Evolutionary conservation across 495 filamentous ascomycete species (phyloP).

Genomic region (Lasiosphaeris hirsuta): DNA sequence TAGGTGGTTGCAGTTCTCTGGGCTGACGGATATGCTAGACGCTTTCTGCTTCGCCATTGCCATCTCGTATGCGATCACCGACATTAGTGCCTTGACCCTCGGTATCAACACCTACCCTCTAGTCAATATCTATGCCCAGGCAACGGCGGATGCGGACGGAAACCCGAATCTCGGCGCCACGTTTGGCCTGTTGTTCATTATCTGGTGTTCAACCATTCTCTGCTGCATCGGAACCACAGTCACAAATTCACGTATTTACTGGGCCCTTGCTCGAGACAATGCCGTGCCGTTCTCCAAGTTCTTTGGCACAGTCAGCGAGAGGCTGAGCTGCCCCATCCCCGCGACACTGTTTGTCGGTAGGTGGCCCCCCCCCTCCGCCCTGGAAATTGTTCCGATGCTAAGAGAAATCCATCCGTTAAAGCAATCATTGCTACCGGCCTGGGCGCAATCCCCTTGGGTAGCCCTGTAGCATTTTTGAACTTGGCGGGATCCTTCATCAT

Average conservation of each 20-base stretch:
- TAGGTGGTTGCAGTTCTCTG: too few species aligned
- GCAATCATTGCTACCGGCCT: slow-evolving; percentile 59
- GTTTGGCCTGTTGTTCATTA: slow-evolving; percentile 66
- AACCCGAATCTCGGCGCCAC: slow-evolving; percentile 44
- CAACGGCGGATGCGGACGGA: slow-evolving; percentile 51
- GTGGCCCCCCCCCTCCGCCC: not conserved
- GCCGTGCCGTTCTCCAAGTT: slow-evolving; percentile 52
- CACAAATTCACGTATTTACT: slow-evolving; percentile 79
- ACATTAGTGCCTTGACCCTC: slow-evolving; percentile 57
- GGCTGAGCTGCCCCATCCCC: slow-evolving; percentile 61
- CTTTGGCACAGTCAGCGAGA: slow-evolving; percentile 48
- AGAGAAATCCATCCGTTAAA: not conserved
- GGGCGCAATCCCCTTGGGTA: slow-evolving; percentile 72
- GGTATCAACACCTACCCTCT: slow-evolving; percentile 64
- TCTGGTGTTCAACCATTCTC: slow-evolving; percentile 61
- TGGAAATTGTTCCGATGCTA: not conserved
- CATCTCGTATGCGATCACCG: slow-evolving; percentile 67
- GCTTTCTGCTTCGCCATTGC: slow-evolving; percentile 73
- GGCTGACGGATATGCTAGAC: slow-evolving; percentile 14
- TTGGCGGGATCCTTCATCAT: slow-evolving; percentile 74
- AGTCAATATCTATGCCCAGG: slow-evolving; percentile 74
- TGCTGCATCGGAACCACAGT: slow-evolving; percentile 65
- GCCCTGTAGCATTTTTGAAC: slow-evolving; percentile 69
- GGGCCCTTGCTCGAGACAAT: slow-evolving; percentile 76
- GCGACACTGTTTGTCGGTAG: slow-evolving; percentile 60